These are phyloP conservation scores for Microcos paniculata DNA, from an alignment of 345 rosid genomes.

Conservation along the genomic window DNA sequence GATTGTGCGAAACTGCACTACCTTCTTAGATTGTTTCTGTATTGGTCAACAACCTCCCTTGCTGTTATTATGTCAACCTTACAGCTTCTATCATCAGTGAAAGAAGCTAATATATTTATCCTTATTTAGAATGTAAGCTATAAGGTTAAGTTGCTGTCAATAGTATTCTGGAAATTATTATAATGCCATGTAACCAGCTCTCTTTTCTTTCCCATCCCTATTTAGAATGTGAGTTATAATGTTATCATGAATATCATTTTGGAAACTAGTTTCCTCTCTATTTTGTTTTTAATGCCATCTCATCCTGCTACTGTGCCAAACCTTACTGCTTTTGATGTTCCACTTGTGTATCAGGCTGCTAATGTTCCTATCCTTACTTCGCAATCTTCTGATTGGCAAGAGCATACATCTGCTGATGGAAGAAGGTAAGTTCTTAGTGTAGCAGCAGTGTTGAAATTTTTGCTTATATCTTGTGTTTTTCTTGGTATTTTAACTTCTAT, in stretches of 20 bases:
- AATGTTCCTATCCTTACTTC: slow-evolving; percentile 40
- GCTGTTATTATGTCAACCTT: background rate
- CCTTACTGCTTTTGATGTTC: slow-evolving; percentile 2
- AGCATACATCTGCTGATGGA: slow-evolving; percentile 85
- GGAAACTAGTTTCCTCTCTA: slow-evolving; percentile 6
- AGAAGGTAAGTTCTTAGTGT: slow-evolving; percentile 64
- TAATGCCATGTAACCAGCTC: no score
- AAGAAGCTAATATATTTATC: background rate
- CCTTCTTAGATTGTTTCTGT: background rate
- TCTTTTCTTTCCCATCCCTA: background rate
- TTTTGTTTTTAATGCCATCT: slow-evolving; percentile 2
- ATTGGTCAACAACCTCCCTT: background rate
- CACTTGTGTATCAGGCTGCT: slow-evolving; percentile 33
- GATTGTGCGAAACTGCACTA: background rate
- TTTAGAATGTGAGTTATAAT: background rate
- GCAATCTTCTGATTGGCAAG: slow-evolving; percentile 89
- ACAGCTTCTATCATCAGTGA: slow-evolving; percentile 3
- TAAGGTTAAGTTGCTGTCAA: no score
- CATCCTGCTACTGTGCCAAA: background rate
- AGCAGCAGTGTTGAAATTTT: background rate
- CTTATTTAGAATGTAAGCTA: background rate
- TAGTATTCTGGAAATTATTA: no score
- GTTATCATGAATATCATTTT: background rate
- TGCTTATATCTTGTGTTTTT: background rate
- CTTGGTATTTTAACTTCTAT: background rate